Base-by-base conservation (phyloP, 352 stramenopile genomes). In the Phytophthora foliorum region DNA sequence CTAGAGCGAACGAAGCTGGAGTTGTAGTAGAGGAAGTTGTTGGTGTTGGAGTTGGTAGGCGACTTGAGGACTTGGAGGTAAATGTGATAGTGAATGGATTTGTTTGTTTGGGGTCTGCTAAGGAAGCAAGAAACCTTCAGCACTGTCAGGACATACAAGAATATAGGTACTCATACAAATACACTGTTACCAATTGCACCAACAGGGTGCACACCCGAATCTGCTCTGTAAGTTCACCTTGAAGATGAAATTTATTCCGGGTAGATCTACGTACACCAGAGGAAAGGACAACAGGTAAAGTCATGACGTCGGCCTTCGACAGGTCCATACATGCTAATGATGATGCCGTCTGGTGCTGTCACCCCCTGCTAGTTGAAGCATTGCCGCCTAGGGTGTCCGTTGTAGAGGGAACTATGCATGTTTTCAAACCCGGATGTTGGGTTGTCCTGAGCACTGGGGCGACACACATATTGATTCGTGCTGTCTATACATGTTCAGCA, bases 111-210 rank as follows among this genome's bases (percentile, higher is more conserved):
- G 48, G 29, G 48, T 10, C 52, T 58, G 52, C n/a, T 58, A 38
- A 58, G 52, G 52, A 58, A 58, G 52, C 36, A 17, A 49, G 22
- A 58, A 58, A 58, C 36, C 52, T 58, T 58, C 52, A 58, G 52
- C 52, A 49, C 52, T 48, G 52, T 36, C 52, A 24, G 14, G 32
- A 49, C 34, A 58, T 58, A 16, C 14, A 58, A 17, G 29, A 55
- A 55, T 39, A 17, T 41, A 42, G 17, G 8, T 41, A 55, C 17
- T 24, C 17, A 42, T 53, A 38, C 45, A 51, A 19, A 41, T 41
- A n/a, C 0, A n/a, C 4, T n/a, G 34, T 41, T 19, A 41, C 34
- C 34, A 34, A 34, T 5, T 41, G 4, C 34, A 41, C 34, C 34
- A 19, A 13, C 34, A 41, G 2, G 34, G 34, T 41, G 34, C n/a